A percentile compares a stretch with the other conserved stretches of the same genome.
Evolutionary conservation across 805 yeast genomes (phyloP).

Genomic region (Priceomyces haplophilus): DNA sequence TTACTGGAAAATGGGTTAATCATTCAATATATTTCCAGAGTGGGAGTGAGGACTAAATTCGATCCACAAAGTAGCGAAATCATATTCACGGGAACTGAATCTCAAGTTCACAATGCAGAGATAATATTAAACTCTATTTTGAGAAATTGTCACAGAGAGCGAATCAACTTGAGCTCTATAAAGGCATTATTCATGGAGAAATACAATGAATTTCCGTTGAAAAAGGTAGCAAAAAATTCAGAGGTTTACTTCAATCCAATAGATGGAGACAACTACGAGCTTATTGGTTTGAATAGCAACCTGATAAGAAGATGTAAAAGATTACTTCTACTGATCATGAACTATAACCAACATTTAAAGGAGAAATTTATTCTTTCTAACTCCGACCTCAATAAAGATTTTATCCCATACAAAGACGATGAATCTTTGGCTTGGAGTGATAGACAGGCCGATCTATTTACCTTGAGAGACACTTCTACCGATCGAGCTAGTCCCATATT

Average conservation of each 20-base stretch:
- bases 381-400: constrained; percentile 5
- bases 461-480: constrained; percentile 6
- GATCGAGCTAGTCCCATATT: not conserved
- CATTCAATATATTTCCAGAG: constrained; percentile 37
- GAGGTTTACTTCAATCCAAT: constrained; percentile 34
- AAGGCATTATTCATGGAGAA: constrained; percentile 26
- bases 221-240: constrained; percentile 26
- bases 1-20: constrained; percentile 37
- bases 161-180: constrained; percentile 30
- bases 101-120: constrained; percentile 43
- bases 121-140: constrained; percentile 35
- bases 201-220: constrained; percentile 23
- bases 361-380: constrained; percentile 18
- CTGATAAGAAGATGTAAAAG: constrained; percentile 36
- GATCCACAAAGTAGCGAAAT: constrained; percentile 25
- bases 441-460: constrained; percentile 17
- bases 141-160: constrained; percentile 22
- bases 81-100: constrained; percentile 37
- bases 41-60: constrained; percentile 40
- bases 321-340: constrained; percentile 37
- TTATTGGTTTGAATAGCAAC: constrained; percentile 25
- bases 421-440: constrained; percentile 33
- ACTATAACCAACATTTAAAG: constrained; percentile 27
- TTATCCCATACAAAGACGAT: constrained; percentile 29
- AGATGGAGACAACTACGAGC: constrained; percentile 25